A percentile compares a stretch with the other conserved stretches of the same genome.
phyloP scores from a whole-genome alignment of 1,139 yeast species.

The Eremothecium sinecaudum region DNA sequence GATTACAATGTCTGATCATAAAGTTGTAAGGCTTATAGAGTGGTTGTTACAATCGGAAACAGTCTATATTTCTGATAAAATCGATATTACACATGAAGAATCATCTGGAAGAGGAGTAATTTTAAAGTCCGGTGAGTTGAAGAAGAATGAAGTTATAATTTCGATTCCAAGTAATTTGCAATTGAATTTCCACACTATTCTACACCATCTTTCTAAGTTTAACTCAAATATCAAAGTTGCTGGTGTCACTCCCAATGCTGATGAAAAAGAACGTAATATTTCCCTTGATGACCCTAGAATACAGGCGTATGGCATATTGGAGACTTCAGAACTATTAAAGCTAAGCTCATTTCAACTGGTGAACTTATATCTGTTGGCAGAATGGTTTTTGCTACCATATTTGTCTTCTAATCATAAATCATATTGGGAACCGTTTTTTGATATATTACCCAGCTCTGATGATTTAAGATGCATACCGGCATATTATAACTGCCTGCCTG shows the following conservation, averaged over 20 bases:
- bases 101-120: constrained; percentile 60
- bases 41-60: constrained; percentile 20
- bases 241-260: constrained; percentile 17
- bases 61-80: constrained; percentile 15
- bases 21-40: too few species aligned
- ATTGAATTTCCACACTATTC: constrained; percentile 51
- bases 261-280: constrained; percentile 15
- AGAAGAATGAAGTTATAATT: constrained; percentile 38
- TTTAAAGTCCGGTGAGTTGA: constrained; percentile 32
- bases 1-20: too few species aligned
- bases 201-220: constrained; percentile 35
- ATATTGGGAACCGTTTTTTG: constrained; percentile 58
- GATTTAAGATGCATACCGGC: constrained; percentile 46
- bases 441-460: constrained; percentile 42
- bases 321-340: constrained; percentile 16
- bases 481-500: constrained; percentile 8
- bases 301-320: constrained; percentile 21
- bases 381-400: constrained; percentile 27
- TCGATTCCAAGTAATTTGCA: constrained; percentile 51
- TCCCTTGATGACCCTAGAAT: constrained; percentile 30
- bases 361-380: constrained; percentile 42
- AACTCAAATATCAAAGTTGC: constrained; percentile 24
- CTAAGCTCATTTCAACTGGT: constrained; percentile 36
- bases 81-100: constrained; percentile 30
- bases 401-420: constrained; percentile 34